A percentile compares a stretch with the other conserved stretches of the same genome.
phyloP scores from a whole-genome alignment of 2,329 filamentous ascomycete species.

The Cladophialophora yegresii region DNA sequence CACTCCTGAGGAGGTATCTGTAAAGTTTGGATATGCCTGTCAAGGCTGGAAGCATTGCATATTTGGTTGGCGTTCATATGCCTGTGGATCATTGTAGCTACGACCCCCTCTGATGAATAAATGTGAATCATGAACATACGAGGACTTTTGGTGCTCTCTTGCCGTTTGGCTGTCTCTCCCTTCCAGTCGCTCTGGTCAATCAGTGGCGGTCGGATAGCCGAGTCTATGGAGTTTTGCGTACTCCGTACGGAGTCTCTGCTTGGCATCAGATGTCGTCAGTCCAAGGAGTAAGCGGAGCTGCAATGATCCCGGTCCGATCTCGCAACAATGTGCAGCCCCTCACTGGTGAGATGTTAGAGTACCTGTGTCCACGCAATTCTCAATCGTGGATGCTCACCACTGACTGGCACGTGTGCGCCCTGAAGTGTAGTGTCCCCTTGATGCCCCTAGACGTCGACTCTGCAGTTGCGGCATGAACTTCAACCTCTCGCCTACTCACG shows the following conservation, averaged over 20 bases:
- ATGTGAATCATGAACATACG: constrained; percentile 1
- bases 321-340: constrained; percentile 15
- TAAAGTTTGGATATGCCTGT: not conserved
- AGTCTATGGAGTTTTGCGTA: no score
- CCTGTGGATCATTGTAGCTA: constrained; percentile 1
- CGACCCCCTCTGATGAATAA: constrained; percentile 4
- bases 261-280: not conserved
- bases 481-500: constrained; percentile 11
- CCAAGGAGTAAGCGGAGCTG: not conserved
- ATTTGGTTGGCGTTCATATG: constrained; percentile 15
- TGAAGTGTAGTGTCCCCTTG: not conserved
- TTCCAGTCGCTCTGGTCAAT: not conserved
- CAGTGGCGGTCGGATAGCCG: not conserved
- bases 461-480: constrained; percentile 23
- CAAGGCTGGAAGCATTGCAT: constrained; percentile 12
- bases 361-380: not conserved
- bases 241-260: no score
- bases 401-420: not conserved
- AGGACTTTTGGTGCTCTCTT: not conserved
- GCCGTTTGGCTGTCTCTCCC: not conserved
- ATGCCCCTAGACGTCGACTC: not conserved
- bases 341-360: not conserved
- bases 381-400: not conserved
- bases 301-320: constrained; percentile 16
- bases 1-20: not conserved